phyloP scores from a whole-genome alignment of 768 basidiomycete genomes.

The Lepiota venenata region DNA sequence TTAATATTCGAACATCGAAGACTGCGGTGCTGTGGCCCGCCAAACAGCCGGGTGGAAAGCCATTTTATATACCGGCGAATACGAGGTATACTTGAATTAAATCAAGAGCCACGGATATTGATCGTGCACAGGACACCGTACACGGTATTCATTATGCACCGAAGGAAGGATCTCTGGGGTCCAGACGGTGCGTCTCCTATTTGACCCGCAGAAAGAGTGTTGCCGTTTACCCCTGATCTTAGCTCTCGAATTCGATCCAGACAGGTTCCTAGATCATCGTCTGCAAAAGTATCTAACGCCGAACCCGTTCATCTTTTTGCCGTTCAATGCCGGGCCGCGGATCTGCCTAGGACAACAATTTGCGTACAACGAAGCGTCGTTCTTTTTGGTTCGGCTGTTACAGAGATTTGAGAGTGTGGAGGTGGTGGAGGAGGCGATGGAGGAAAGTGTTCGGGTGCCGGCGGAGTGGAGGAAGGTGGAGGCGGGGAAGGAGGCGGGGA shows the following conservation, averaged over 20 bases:
- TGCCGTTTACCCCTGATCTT: neutral
- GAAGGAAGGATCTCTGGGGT: constrained; percentile 63
- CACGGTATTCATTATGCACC: constrained; percentile 55
- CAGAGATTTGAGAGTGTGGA: constrained; percentile 43
- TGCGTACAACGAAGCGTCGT: constrained; percentile 44
- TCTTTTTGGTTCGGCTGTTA: constrained; percentile 43
- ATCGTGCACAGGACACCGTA: constrained; percentile 26
- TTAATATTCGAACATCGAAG: constrained; percentile 14
- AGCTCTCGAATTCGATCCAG: constrained; percentile 61
- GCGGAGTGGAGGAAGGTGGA: constrained; percentile 28
- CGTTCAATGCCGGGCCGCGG: constrained; percentile 49
- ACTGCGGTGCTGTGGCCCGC: constrained; percentile 17
- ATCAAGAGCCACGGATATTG: neutral
- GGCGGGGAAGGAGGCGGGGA: constrained; percentile 21
- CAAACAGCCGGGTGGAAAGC: constrained; percentile 13
- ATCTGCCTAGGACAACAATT: constrained; percentile 52
- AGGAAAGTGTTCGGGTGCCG: constrained; percentile 28
- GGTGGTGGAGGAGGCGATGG: constrained; percentile 36
- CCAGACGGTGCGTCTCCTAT: constrained; percentile 45
- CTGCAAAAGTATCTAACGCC: constrained; percentile 49
- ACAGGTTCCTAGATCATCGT: constrained; percentile 61
- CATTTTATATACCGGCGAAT: constrained; percentile 22
- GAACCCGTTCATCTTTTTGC: constrained; percentile 56
- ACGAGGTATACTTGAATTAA: constrained; percentile 11
- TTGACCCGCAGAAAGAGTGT: neutral